A percentile compares a stretch with the other conserved stretches of the same genome.
These are phyloP conservation scores for Phytophthora capsici DNA, from an alignment of 352 stramenopile species.

Conservation along the genomic window DNA sequence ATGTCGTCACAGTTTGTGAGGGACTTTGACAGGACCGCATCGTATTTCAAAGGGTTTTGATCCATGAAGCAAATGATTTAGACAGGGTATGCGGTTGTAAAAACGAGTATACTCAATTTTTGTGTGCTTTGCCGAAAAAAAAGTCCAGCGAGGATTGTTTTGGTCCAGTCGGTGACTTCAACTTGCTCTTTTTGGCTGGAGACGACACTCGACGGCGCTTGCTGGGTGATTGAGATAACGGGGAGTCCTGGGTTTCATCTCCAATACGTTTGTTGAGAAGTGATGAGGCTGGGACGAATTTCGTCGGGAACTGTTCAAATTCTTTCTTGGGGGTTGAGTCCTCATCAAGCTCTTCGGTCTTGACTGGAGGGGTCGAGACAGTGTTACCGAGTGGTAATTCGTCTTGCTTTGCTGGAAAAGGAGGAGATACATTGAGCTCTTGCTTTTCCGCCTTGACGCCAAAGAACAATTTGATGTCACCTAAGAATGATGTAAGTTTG, in stretches of 20 bases:
- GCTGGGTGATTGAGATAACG: slow-evolving; percentile 2
- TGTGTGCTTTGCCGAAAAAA: slow-evolving; percentile 45
- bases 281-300: slow-evolving; percentile 54
- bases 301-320: slow-evolving; percentile 28
- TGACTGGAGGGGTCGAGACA: slow-evolving; percentile 4
- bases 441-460: slow-evolving; percentile 46
- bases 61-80: slow-evolving; percentile 1
- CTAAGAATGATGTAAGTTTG: slow-evolving; percentile 25
- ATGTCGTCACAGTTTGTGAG: slow-evolving; percentile 30
- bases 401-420: slow-evolving; percentile 2
- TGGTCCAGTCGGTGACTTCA: slow-evolving; percentile 30
- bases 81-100: slow-evolving; percentile 8
- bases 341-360: slow-evolving; percentile 25
- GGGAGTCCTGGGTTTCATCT: slow-evolving; percentile 1
- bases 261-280: slow-evolving; percentile 49
- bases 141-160: slow-evolving; percentile 57
- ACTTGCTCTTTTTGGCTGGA: slow-evolving; percentile 25
- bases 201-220: slow-evolving; percentile 34
- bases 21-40: slow-evolving; percentile 10
- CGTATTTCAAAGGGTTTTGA: slow-evolving; percentile 8
- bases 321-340: slow-evolving; percentile 18
- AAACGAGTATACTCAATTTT: slow-evolving; percentile 15
- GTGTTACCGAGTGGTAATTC: slow-evolving; percentile 7
- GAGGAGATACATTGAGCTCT: slow-evolving; percentile 10
- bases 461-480: slow-evolving; percentile 78